These are phyloP conservation scores for Epithele typhae DNA, from an alignment of 768 basidiomycete species.

Conservation along the genomic window DNA sequence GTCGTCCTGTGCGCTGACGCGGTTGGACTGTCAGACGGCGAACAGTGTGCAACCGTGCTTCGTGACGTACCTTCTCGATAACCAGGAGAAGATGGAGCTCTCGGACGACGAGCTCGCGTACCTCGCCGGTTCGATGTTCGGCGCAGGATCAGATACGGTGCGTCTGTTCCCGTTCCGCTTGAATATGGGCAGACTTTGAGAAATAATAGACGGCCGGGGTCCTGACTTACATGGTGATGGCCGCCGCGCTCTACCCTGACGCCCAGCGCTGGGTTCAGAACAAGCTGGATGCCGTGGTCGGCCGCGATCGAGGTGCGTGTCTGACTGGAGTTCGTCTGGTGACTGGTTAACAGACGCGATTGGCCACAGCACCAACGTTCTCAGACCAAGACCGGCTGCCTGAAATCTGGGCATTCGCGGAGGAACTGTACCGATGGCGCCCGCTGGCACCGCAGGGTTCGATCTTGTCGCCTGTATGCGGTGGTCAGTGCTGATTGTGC, in stretches of 20 bases:
- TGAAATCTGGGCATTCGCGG: constrained; percentile 36
- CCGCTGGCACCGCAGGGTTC: constrained; percentile 32
- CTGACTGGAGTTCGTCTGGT: too few species aligned
- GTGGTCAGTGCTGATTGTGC: too few species aligned
- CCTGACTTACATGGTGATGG: constrained; percentile 29
- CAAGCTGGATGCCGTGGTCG: constrained; percentile 34
- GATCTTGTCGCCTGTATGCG: too few species aligned
- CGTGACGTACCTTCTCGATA: constrained; percentile 33
- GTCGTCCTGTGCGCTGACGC: background rate
- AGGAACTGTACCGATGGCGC: constrained; percentile 40
- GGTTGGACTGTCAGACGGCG: constrained; percentile 14
- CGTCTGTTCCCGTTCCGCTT: background rate
- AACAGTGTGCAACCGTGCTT: constrained; percentile 29
- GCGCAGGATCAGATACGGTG: constrained; percentile 39
- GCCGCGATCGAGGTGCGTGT: constrained; percentile 28
- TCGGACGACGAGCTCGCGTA: constrained; percentile 34
- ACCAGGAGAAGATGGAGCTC: constrained; percentile 28
- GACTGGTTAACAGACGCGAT: background rate
- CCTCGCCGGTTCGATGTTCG: constrained; percentile 39
- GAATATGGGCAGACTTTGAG: too few species aligned
- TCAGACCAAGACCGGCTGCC: constrained; percentile 33
- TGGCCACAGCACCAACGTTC: constrained; percentile 34
- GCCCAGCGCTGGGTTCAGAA: constrained; percentile 31
- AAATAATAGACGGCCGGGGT: constrained; percentile 30
- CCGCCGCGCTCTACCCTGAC: constrained; percentile 32